These are phyloP conservation scores for Magnolia kwangsiensis DNA, from an alignment of 164 flowering plant species.

Conservation along the genomic window DNA sequence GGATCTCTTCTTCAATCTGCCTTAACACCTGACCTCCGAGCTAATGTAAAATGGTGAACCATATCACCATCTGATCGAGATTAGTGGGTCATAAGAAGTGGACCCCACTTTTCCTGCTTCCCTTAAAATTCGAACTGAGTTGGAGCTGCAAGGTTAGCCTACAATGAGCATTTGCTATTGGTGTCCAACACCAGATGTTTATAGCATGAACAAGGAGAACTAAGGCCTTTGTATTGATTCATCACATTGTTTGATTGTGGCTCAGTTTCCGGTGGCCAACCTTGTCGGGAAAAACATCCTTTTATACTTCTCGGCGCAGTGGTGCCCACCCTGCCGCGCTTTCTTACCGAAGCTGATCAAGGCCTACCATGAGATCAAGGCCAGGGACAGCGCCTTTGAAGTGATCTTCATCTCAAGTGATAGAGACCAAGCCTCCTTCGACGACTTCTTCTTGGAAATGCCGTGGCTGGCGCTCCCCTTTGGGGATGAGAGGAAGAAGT, in stretches of 20 bases:
- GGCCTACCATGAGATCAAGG: constrained; percentile 62
- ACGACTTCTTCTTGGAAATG: constrained; percentile 56
- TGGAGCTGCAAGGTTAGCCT: no score
- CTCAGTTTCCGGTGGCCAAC: constrained; percentile 51
- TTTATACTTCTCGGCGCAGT: constrained; percentile 70
- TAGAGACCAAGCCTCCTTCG: constrained; percentile 44
- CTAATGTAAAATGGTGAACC: no score
- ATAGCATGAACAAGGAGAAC: no score
- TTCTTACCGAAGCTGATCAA: constrained; percentile 54
- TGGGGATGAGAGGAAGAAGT: constrained; percentile 45
- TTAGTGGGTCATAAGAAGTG: no score
- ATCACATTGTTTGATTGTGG: not conserved
- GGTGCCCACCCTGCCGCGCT: constrained; percentile 74
- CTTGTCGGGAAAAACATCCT: constrained; percentile 69
- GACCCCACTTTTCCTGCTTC: no score
- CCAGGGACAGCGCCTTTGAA: constrained; percentile 53
- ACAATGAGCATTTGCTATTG: no score
- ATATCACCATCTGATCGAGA: no score
- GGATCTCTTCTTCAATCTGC: no score
- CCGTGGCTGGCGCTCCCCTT: constrained; percentile 88
- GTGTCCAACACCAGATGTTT: no score
- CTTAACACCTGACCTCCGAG: no score
- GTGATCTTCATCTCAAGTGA: constrained; percentile 66
- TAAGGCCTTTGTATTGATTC: not conserved
- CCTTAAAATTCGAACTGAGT: no score